Conservation (phyloP, 331 rosid species). For the Prunus yedoensis region DNA sequence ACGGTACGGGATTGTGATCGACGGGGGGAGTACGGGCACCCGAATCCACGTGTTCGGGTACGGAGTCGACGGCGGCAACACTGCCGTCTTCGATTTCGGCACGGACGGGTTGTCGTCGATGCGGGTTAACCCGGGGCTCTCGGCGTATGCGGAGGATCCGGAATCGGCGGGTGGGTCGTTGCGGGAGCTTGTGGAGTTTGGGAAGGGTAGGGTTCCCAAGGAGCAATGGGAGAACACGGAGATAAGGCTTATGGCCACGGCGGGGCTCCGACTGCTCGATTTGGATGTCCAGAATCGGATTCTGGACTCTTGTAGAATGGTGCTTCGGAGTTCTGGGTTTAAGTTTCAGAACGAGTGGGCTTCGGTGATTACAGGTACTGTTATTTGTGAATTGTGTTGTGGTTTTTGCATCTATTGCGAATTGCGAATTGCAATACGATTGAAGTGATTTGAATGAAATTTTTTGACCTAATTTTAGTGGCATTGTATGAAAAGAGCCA, state of each 20-base stretch:
- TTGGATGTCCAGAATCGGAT: slow-evolving; percentile 48
- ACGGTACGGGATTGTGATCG: slow-evolving; percentile 61
- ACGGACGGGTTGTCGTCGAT: slow-evolving; percentile 50
- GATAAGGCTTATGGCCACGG: slow-evolving; percentile 91
- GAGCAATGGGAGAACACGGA: slow-evolving; percentile 68
- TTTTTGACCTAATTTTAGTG: background rate
- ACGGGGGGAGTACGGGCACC: slow-evolving; percentile 92
- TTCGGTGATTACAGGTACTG: slow-evolving; percentile 73
- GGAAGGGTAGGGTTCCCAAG: slow-evolving; percentile 57
- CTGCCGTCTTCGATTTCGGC: slow-evolving; percentile 52
- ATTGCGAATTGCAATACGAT: background rate
- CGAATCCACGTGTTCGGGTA: slow-evolving; percentile 73
- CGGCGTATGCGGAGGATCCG: slow-evolving; percentile 59
- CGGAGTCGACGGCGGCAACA: slow-evolving; percentile 22
- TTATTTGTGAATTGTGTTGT: background rate
- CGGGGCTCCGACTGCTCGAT: slow-evolving; percentile 78
- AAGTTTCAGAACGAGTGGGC: slow-evolving; percentile 83
- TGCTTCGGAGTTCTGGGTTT: slow-evolving; percentile 60
- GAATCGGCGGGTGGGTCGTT: slow-evolving; percentile 58
- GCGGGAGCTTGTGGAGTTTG: slow-evolving; percentile 64
- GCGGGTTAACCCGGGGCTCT: slow-evolving; percentile 79
- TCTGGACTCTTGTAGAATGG: slow-evolving; percentile 62
- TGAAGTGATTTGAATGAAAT: background rate
- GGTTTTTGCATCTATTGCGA: background rate
- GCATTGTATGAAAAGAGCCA: background rate